Base-by-base conservation (phyloP, 371 early-diverging fungal genomes). In the Mucor piriformis region DNA sequence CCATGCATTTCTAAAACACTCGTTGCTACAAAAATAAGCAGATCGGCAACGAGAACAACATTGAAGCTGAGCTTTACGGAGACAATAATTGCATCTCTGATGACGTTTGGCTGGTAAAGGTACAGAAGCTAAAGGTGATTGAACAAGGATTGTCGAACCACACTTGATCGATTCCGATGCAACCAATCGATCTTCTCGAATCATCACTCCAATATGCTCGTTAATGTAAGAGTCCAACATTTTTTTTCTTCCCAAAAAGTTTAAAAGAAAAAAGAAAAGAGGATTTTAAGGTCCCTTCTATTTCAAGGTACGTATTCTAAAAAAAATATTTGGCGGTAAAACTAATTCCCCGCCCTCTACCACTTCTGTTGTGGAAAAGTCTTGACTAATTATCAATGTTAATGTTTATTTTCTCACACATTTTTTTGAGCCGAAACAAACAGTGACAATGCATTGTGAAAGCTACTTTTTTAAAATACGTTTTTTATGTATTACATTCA, bases 1-100 rank as follows among this genome's bases (percentile, higher is more conserved):
- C 79, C 79, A 79, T 8, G 79, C 79, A 25, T 76, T 79, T 24
- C 76, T 59, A 27, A 79, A 79, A 24, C 79, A 79, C 12, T 69
- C 69, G 20, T 76, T 79, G 25, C 76, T 73, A 35, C 79, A 79
- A 29, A 76, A 79, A 43, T 76, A 79, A 12, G 79, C 79, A 1
- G 79, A 76, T 43, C 66, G 61, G 16, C 79, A 79, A 11, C 79
- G 76, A 10, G 72, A 72, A 29, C 79, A 79, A 50, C 79, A 76
- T 59, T 79, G 79, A 15, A 79, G 56, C n/a, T 68, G 57, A 18
- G 74, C 64, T 50, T 69, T 67, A 20, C 64, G 38, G 4, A 79
- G 54, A 64, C 79, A 79, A 51, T 70, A 72, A 42, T 79, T 79
- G 38, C 79, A 79, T 29, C 74, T 57, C 25, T 79, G 66, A 32